Percentiles rank a stretch among this genome's conserved stretches.
Conservation (phyloP, 78 protist species). For the Dictyostelium capitatum region DNA sequence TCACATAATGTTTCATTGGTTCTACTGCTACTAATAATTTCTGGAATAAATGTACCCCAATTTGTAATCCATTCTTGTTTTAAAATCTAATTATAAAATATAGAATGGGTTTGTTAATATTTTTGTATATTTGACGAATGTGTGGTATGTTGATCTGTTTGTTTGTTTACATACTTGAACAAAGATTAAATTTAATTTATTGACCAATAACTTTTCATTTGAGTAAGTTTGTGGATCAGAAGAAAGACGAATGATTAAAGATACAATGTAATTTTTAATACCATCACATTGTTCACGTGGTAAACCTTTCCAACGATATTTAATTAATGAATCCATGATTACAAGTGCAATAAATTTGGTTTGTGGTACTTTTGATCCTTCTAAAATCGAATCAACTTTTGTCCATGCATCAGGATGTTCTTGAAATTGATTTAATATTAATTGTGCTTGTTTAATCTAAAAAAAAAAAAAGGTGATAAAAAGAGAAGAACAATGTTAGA, state of each 20-base stretch:
- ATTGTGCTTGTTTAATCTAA: constrained; percentile 77
- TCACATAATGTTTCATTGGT: constrained; percentile 95
- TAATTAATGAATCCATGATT: constrained; percentile 89
- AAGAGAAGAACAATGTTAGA: no score
- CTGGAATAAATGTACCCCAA: constrained; percentile 97
- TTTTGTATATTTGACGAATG: no score
- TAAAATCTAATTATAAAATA: constrained; percentile 88
- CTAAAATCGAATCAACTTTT: constrained; percentile 91
- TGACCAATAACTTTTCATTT: constrained; percentile 47
- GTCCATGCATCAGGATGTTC: constrained; percentile 96
- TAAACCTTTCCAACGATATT: constrained; percentile 93
- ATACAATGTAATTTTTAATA: constrained; percentile 93
- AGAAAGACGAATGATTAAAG: constrained; percentile 83
- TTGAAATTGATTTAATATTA: constrained; percentile 85
- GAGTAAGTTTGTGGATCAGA: constrained; percentile 61
- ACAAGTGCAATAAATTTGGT: constrained; percentile 91
- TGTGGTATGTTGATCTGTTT: no score
- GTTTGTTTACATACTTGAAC: constrained; percentile 83
- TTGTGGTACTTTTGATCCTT: constrained; percentile 18
- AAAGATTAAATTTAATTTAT: constrained; percentile 89
- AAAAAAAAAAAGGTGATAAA: neutral
- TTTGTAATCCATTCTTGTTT: constrained; percentile 99
- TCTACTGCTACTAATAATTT: constrained; percentile 91
- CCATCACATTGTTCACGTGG: constrained; percentile 91
- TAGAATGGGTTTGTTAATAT: no score